Conservation (phyloP, 176 grass and related monocot species). For the Triticum urartu region DNA sequence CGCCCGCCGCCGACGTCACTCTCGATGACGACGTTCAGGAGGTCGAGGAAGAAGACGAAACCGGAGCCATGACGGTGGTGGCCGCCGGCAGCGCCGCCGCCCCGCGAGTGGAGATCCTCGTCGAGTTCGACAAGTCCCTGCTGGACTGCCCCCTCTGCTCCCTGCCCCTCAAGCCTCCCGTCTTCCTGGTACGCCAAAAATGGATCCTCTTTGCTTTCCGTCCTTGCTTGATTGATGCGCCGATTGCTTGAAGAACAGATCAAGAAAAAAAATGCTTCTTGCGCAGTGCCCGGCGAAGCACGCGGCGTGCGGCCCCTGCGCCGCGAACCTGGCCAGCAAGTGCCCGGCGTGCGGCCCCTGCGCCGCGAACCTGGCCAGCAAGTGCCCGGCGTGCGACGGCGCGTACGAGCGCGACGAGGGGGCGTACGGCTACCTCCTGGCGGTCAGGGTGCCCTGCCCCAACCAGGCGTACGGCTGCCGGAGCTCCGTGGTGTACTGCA, state of each 20-base stretch:
- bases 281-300: background rate
- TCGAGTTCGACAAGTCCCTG: background rate
- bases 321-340: no score
- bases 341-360: no score
- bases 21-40: no score
- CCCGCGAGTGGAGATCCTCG: background rate
- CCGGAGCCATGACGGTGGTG: no score
- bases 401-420: background rate
- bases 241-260: no score
- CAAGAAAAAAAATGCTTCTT: background rate
- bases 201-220: no score
- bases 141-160: background rate
- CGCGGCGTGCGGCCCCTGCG: background rate
- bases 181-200: background rate
- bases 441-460: conserved; percentile 27
- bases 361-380: background rate
- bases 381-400: background rate
- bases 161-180: background rate
- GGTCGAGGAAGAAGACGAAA: no score
- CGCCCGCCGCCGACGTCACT: no score
- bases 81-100: background rate
- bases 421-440: background rate
- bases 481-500: background rate
- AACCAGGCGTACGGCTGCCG: conserved; percentile 5
- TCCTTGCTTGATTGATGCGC: no score